Conservation (phyloP, 129 eudicot genomes). For the Chrysanthemum seticuspe region DNA sequence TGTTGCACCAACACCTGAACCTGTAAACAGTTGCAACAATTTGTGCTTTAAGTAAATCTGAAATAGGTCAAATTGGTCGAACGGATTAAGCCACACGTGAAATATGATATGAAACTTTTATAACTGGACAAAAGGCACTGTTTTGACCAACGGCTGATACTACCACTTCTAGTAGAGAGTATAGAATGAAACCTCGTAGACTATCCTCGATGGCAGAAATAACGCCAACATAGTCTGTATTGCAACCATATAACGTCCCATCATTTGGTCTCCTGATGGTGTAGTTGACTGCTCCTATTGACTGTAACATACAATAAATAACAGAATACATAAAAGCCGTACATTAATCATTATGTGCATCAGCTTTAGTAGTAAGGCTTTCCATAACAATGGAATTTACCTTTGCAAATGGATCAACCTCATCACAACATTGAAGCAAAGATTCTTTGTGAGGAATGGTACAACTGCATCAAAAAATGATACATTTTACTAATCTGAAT, state of each 20-base stretch:
- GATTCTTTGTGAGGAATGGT: conserved; percentile 96
- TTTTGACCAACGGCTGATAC: background rate
- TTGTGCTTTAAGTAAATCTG: background rate
- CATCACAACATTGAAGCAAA: conserved; percentile 61
- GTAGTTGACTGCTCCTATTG: conserved; percentile 92
- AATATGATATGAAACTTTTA: no score
- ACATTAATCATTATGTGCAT: conserved; percentile 10
- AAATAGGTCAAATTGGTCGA: background rate
- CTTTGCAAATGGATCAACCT: conserved; percentile 91
- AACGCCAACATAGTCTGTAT: conserved; percentile 90
- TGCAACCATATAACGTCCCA: conserved; percentile 89
- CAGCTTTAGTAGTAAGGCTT: conserved; percentile 6
- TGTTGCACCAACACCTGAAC: conserved; percentile 35
- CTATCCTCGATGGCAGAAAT: conserved; percentile 87
- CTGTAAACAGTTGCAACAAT: conserved; percentile 31
- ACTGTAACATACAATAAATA: conserved; percentile 44
- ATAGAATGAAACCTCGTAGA: conserved; percentile 62
- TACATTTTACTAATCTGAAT: conserved; percentile 6
- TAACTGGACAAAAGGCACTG: no score
- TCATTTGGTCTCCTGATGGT: conserved; percentile 56
- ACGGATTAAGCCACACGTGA: no score
- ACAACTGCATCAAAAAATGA: conserved; percentile 51
- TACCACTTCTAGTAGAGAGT: conserved; percentile 20
- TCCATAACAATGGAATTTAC: conserved; percentile 28
- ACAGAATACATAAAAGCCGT: background rate